Evolutionary conservation across 371 early-diverging fungal genomes (phyloP).

Genomic region (Syncephalastrum sp.): DNA sequence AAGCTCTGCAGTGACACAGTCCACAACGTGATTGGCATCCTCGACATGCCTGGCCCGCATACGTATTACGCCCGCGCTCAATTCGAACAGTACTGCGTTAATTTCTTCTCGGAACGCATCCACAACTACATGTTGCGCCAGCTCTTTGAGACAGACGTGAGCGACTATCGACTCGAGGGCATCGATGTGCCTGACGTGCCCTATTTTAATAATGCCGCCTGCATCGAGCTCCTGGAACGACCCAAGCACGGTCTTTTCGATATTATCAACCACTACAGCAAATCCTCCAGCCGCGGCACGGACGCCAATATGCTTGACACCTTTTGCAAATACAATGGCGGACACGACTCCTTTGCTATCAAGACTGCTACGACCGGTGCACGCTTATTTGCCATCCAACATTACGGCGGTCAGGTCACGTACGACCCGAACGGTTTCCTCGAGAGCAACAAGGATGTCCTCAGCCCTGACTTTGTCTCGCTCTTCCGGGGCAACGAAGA

Average conservation of each 20-base stretch:
- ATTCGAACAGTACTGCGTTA: conserved; percentile 78
- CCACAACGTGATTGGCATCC: conserved; percentile 72
- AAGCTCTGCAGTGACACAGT: conserved; percentile 64
- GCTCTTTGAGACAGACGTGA: conserved; percentile 60
- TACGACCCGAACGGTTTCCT: conserved; percentile 78
- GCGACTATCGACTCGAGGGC: conserved; percentile 57
- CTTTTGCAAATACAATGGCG: conserved; percentile 39
- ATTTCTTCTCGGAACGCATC: conserved; percentile 85
- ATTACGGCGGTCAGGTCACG: conserved; percentile 74
- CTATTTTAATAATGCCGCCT: conserved; percentile 53
- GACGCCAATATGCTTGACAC: conserved; percentile 39
- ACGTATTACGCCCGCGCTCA: conserved; percentile 30
- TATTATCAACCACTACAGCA: conserved; percentile 53
- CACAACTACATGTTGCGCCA: conserved; percentile 68
- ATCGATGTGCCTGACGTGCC: conserved; percentile 45
- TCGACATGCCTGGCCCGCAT: conserved; percentile 68
- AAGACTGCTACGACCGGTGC: conserved; percentile 40
- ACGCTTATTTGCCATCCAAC: conserved; percentile 70
- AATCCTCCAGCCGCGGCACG: conserved; percentile 32
- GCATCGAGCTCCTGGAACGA: conserved; percentile 52
- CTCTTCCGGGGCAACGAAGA: conserved; percentile 54
- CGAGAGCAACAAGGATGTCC: conserved; percentile 67
- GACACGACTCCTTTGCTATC: conserved; percentile 46
- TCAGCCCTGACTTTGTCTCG: conserved; percentile 80
- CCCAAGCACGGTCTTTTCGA: conserved; percentile 54